Evolutionary conservation across 768 basidiomycete genomes (phyloP).

Genomic region (Rhizopogon roseolus): DNA sequence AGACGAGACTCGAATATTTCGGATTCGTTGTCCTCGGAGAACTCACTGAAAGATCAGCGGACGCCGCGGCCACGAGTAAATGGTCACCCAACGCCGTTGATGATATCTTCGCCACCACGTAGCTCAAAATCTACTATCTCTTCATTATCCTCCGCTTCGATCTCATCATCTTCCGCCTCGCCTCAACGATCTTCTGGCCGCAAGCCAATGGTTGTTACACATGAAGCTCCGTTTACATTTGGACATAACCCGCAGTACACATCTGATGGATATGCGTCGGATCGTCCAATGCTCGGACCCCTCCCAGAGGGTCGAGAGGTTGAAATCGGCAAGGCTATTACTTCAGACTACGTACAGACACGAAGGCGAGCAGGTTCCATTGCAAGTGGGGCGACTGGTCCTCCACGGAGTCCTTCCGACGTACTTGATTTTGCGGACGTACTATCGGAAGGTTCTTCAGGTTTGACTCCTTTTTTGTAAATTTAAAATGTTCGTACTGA

Average conservation of each 20-base stretch:
- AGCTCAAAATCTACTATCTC: conserved; percentile 17
- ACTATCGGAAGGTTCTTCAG: neutral
- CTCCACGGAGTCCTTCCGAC: conserved; percentile 3
- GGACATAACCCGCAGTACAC: conserved; percentile 23
- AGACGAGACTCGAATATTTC: conserved; percentile 8
- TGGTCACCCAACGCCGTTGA: conserved; percentile 3
- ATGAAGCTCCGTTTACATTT: conserved; percentile 19
- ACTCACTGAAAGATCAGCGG: conserved; percentile 3
- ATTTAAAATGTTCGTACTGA: neutral
- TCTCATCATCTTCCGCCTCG: conserved; percentile 15
- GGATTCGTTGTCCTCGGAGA: conserved; percentile 23
- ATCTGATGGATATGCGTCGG: conserved; percentile 6
- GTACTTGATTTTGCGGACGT: conserved; percentile 5
- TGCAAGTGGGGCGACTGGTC: conserved; percentile 12
- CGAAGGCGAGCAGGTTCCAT: conserved; percentile 16
- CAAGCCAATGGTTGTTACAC: conserved; percentile 18
- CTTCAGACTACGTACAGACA: neutral
- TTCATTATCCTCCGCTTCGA: conserved; percentile 20
- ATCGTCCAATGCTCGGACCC: conserved; percentile 32
- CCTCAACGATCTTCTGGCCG: conserved; percentile 13
- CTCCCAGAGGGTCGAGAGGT: conserved; percentile 51
- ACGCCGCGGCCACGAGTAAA: conserved; percentile 2
- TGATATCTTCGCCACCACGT: conserved; percentile 13
- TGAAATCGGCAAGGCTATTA: neutral
- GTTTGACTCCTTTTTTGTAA: neutral